phyloP scores from a whole-genome alignment of 805 yeast genomes.

The Spathaspora passalidarum region DNA sequence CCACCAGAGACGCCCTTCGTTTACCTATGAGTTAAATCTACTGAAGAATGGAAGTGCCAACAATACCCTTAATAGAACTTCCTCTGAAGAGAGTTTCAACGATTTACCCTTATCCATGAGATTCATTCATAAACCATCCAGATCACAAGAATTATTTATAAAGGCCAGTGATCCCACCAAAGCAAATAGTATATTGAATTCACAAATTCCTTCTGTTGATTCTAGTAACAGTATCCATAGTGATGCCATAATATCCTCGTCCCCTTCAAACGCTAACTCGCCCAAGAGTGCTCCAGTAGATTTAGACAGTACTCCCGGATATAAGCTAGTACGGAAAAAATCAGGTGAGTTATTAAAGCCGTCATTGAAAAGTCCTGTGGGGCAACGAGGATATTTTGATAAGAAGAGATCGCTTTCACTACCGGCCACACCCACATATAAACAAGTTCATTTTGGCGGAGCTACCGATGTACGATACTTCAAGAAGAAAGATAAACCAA shows the following conservation, averaged over 20 bases:
- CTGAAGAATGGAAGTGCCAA: neutral
- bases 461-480: conserved; percentile 69
- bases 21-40: conserved; percentile 3
- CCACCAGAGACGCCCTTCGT: conserved; percentile 8
- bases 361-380: conserved; percentile 51
- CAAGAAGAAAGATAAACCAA: conserved; percentile 69
- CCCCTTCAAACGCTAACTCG: conserved; percentile 7
- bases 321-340: conserved; percentile 66
- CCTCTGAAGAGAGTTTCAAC: conserved; percentile 1
- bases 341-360: conserved; percentile 85
- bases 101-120: conserved; percentile 25
- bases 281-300: conserved; percentile 2
- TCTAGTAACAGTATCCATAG: neutral
- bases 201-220: conserved; percentile 8
- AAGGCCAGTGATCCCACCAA: conserved; percentile 30
- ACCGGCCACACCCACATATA: conserved; percentile 54
- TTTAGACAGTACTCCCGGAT: conserved; percentile 6
- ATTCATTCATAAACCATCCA: conserved; percentile 38
- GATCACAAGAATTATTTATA: conserved; percentile 29
- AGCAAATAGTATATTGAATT: conserved; percentile 24
- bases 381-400: conserved; percentile 21
- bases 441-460: conserved; percentile 79
- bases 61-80: neutral
- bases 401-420: conserved; percentile 31
- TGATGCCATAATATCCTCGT: conserved; percentile 3